Evolutionary conservation across 2,329 filamentous ascomycete genomes (phyloP), one percentile per base, ranked within the genome.

Genomic region (Sarocladiaceae sp.): DNA sequence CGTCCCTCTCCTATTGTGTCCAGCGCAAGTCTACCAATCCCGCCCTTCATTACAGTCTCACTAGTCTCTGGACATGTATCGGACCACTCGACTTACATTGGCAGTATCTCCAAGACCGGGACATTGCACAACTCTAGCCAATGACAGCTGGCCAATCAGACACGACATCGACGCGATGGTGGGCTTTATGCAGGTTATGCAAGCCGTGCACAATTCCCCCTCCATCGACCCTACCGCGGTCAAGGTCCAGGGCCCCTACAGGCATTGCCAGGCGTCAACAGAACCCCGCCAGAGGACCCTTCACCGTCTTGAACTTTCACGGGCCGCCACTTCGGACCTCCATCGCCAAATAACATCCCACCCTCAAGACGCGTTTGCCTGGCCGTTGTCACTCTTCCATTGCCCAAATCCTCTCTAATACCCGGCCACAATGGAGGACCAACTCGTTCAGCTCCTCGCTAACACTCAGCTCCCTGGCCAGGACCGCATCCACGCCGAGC

Each of bases 361-460:
- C 37, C 37, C 19, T 4, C 19, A 6, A 6, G 15, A 39, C 26
- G 9, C 10, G 5, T 18, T 23, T 39, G 26, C 15, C n/a, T 39
- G 11, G 26, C 20, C 34, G 21, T 23, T 21, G 4, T 24, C 29
- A 18, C n/a, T 41, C n/a, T 29, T 29, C 29, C 7, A 18, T 27
- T 41, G 21, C 23, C 26, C 20, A 4, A 24, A 13, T 7, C 26
- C 26, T 29, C 13, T 13, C 26, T 9, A 9, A 29, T 9, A 18
- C 29, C 10, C 24, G 13, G 47, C 50, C 57, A 59, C 50, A 57
- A 95, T 95, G 89, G 90, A 95, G 77, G 84, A 94, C 69, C 83
- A 95, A 73, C 80, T 98, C 65, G 82, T 93, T 56, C 82, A 83
- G 65, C 78, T 97, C 63, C 82, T 98, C 52, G 80, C 84, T 58